These are phyloP conservation scores for Cladosporium sp. DNA, from an alignment of 2,329 filamentous ascomycete species.

Conservation along the genomic window DNA sequence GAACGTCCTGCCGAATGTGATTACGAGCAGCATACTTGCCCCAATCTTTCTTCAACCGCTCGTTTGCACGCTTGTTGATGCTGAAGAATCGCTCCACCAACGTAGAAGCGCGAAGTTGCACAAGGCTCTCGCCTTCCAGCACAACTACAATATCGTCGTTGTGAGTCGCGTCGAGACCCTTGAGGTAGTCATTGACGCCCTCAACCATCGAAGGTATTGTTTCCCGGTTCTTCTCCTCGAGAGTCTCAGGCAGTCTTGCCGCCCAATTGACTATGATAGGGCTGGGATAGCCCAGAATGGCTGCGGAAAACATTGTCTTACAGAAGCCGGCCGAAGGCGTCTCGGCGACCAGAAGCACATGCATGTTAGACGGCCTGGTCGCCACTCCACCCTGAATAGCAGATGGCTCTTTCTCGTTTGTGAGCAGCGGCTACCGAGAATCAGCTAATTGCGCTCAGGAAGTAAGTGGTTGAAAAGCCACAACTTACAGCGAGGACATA, in stretches of 20 bases:
- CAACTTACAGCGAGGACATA: conserved; percentile 7
- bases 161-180: conserved; percentile 6
- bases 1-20: neutral
- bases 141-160: conserved; percentile 3
- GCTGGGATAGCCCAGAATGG: conserved; percentile 19
- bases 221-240: neutral
- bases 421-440: neutral
- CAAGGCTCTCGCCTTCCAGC: conserved; percentile 5
- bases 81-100: conserved; percentile 7
- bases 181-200: neutral
- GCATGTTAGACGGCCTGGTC: conserved; percentile 16
- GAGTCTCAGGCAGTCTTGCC: neutral
- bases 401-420: neutral
- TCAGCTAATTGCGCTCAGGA: neutral
- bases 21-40: conserved; percentile 6
- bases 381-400: conserved; percentile 6
- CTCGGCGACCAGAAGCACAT: conserved; percentile 22
- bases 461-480: neutral
- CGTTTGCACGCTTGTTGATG: conserved; percentile 4
- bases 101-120: conserved; percentile 5
- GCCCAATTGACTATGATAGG: conserved; percentile 15
- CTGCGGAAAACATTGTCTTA: conserved; percentile 17
- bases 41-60: conserved; percentile 3
- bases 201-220: neutral
- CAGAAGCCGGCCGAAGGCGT: conserved; percentile 21